phyloP scores from a whole-genome alignment of 768 basidiomycete species.

The Wakefieldia striispora region DNA sequence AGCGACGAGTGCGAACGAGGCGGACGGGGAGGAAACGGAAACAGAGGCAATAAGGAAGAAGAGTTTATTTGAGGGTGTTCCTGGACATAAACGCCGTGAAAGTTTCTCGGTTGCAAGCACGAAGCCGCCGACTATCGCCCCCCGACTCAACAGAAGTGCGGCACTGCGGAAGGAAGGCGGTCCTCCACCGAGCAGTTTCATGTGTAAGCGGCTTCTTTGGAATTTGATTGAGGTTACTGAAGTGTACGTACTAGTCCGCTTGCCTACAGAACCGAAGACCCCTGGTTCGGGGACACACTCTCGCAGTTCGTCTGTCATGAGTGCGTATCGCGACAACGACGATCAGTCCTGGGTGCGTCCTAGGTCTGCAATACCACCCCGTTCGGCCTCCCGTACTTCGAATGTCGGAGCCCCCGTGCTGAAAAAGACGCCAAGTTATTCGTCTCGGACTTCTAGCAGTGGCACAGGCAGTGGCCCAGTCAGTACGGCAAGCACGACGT shows the following conservation, averaged over 20 bases:
- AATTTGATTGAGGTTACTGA: neutral
- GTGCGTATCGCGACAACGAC: slow-evolving; percentile 24
- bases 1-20: slow-evolving; percentile 23
- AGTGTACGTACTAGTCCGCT: slow-evolving; percentile 41
- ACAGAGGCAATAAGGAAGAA: slow-evolving; percentile 31
- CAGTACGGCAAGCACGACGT: slow-evolving; percentile 26
- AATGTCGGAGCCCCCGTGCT: slow-evolving; percentile 11
- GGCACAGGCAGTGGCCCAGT: slow-evolving; percentile 26
- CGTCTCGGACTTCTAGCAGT: slow-evolving; percentile 27
- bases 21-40: slow-evolving; percentile 30
- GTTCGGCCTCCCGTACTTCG: slow-evolving; percentile 44
- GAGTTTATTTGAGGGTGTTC: slow-evolving; percentile 72
- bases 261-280: slow-evolving; percentile 39
- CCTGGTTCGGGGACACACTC: slow-evolving; percentile 38
- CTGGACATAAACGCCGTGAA: slow-evolving; percentile 81
- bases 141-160: slow-evolving; percentile 45
- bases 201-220: slow-evolving; percentile 50
- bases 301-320: slow-evolving; percentile 42
- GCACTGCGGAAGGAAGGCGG: slow-evolving; percentile 43
- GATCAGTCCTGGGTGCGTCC: slow-evolving; percentile 14
- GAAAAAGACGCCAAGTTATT: slow-evolving; percentile 21
- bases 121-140: slow-evolving; percentile 40
- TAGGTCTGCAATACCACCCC: slow-evolving; percentile 28
- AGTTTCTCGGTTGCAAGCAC: slow-evolving; percentile 65
- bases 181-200: slow-evolving; percentile 64